Conservation (phyloP, 441 rosid genomes). For the Omphalea diandra region DNA sequence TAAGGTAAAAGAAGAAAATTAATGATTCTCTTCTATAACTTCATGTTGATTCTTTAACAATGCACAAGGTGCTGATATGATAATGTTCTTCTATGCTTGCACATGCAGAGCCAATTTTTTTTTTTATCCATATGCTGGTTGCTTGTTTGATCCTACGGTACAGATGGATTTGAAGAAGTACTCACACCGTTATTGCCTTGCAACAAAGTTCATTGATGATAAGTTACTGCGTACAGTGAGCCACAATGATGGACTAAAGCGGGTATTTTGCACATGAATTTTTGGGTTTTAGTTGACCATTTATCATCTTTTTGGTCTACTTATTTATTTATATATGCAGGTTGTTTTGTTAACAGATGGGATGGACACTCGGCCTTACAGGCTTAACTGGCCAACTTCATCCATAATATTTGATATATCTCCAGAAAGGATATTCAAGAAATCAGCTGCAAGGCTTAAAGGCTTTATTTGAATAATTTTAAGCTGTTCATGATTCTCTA, state of each 20-base stretch:
- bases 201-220: constrained; percentile 87
- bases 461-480: constrained; percentile 41
- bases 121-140: constrained; percentile 84
- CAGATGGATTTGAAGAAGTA: constrained; percentile 43
- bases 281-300: constrained; percentile 2
- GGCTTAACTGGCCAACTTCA: constrained; percentile 88
- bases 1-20: background rate
- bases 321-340: constrained; percentile 43
- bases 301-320: constrained; percentile 6
- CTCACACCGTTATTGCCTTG: constrained; percentile 63
- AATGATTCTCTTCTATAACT: background rate
- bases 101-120: constrained; percentile 73
- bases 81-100: constrained; percentile 13
- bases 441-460: constrained; percentile 61
- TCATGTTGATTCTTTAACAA: background rate
- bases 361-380: constrained; percentile 94
- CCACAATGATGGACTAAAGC: constrained; percentile 75
- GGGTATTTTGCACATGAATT: constrained; percentile 40
- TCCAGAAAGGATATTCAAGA: constrained; percentile 55
- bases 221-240: constrained; percentile 54
- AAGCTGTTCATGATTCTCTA: constrained; percentile 8
- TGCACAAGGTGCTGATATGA: background rate
- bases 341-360: constrained; percentile 92
- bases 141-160: constrained; percentile 55
- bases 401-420: constrained; percentile 83